Conservation (phyloP, 768 basidiomycete genomes). For the Agaricus bisporus region DNA sequence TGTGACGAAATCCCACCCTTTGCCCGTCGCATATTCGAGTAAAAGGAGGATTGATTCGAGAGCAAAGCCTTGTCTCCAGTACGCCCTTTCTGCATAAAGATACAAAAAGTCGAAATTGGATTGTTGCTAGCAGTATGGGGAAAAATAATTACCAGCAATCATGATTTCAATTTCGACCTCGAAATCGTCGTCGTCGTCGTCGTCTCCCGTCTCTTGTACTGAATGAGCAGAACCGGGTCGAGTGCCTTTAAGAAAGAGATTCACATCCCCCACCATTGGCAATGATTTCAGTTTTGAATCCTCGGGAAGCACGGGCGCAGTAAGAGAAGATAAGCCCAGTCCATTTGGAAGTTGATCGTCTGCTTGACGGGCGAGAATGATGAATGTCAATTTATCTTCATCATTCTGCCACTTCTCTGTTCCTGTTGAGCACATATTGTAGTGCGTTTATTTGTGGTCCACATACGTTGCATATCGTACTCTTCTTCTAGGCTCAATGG, state of each 20-base stretch:
- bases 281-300: slow-evolving; percentile 28
- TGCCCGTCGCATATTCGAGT: slow-evolving; percentile 60
- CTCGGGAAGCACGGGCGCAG: slow-evolving; percentile 18
- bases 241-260: slow-evolving; percentile 72
- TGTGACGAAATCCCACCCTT: slow-evolving; percentile 22
- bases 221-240: slow-evolving; percentile 13
- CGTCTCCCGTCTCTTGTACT: slow-evolving; percentile 20
- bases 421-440: not conserved
- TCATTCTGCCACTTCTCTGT: slow-evolving; percentile 83
- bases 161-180: slow-evolving; percentile 89
- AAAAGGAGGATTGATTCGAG: slow-evolving; percentile 57
- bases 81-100: slow-evolving; percentile 44
- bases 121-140: not conserved
- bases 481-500: slow-evolving; percentile 76
- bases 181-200: slow-evolving; percentile 36
- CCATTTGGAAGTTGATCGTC: slow-evolving; percentile 11
- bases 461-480: slow-evolving; percentile 80
- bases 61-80: slow-evolving; percentile 66
- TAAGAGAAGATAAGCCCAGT: not conserved
- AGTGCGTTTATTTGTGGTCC: not conserved
- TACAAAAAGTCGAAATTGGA: not conserved
- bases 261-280: slow-evolving; percentile 89
- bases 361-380: slow-evolving; percentile 54
- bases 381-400: slow-evolving; percentile 89
- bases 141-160: slow-evolving; percentile 62